Conservation (phyloP, 805 yeast species). For the Kodamaea jinghongensis region DNA sequence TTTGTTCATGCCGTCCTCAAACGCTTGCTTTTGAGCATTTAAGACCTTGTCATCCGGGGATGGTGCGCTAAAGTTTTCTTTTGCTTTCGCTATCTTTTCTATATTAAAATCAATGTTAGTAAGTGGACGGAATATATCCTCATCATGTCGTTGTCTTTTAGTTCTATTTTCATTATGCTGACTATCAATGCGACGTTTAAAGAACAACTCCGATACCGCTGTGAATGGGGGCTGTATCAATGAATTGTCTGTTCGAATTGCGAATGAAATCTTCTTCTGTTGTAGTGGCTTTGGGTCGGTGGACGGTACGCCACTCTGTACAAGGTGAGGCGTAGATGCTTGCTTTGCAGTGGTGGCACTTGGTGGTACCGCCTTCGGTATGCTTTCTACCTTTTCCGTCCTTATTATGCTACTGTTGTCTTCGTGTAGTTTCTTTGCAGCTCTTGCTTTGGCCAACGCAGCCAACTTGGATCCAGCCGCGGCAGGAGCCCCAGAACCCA, state of each 20-base stretch:
- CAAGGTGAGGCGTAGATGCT: not conserved
- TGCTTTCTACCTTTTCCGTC: not conserved
- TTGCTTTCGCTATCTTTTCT: conserved; percentile 39
- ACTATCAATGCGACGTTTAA: conserved; percentile 8
- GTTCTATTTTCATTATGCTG: conserved; percentile 9
- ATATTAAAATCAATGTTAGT: conserved; percentile 39
- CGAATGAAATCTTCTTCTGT: not conserved
- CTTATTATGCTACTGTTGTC: not conserved
- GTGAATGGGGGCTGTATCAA: conserved; percentile 7
- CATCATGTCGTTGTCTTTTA: conserved; percentile 22
- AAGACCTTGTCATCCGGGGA: conserved; percentile 80
- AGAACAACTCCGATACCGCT: conserved; percentile 2
- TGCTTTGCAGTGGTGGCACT: not conserved
- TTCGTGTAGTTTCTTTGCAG: conserved; percentile 2
- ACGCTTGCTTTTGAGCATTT: conserved; percentile 53
- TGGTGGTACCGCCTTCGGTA: not conserved
- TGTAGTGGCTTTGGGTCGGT: too few relatives aligned
- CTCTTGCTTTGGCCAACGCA: conserved; percentile 45
- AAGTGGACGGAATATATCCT: conserved; percentile 28
- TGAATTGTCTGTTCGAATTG: conserved; percentile 3
- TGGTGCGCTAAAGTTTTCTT: conserved; percentile 58
- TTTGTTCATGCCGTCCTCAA: conserved; percentile 29
- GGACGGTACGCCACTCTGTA: too few relatives aligned
- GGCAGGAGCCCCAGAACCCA: not conserved
- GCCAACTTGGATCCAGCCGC: conserved; percentile 40